Conservation (phyloP, 2,329 filamentous ascomycete species). For the Pyricularia pennisetigena region DNA sequence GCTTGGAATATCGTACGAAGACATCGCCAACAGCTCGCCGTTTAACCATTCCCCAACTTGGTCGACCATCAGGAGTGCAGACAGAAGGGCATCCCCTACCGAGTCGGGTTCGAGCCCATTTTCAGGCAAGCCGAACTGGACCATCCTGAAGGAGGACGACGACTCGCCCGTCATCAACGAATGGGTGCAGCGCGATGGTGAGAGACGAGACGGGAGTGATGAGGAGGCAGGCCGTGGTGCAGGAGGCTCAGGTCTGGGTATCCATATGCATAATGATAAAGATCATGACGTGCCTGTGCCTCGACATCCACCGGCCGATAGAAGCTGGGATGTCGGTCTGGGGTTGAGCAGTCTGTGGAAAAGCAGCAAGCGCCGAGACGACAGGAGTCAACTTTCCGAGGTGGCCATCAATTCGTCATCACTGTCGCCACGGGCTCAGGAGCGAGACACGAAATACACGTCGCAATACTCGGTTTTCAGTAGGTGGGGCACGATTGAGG, state of each 20-base stretch:
- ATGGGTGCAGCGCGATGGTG: background rate
- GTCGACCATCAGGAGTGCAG: constrained; percentile 7
- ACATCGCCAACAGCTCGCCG: constrained; percentile 22
- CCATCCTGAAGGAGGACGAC: background rate
- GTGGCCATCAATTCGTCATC: background rate
- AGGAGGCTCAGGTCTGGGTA: background rate
- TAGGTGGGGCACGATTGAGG: background rate
- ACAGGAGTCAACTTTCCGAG: background rate
- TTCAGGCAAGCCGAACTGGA: constrained; percentile 1
- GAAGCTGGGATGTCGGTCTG: background rate
- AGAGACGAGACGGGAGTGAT: background rate
- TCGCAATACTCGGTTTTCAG: background rate
- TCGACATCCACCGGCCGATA: background rate
- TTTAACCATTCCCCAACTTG: constrained; percentile 26
- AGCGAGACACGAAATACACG: background rate
- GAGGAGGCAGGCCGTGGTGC: background rate
- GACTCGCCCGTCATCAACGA: constrained; percentile 4
- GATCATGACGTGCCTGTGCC: background rate
- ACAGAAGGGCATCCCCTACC: background rate
- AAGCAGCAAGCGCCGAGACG: background rate
- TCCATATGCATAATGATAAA: background rate
- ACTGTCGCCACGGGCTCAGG: background rate
- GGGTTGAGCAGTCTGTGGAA: background rate
- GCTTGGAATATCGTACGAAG: constrained; percentile 21
- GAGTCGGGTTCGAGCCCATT: constrained; percentile 3